Evolutionary conservation across 345 rosid genomes (phyloP).

Genomic region (Toxicodendron radicans): DNA sequence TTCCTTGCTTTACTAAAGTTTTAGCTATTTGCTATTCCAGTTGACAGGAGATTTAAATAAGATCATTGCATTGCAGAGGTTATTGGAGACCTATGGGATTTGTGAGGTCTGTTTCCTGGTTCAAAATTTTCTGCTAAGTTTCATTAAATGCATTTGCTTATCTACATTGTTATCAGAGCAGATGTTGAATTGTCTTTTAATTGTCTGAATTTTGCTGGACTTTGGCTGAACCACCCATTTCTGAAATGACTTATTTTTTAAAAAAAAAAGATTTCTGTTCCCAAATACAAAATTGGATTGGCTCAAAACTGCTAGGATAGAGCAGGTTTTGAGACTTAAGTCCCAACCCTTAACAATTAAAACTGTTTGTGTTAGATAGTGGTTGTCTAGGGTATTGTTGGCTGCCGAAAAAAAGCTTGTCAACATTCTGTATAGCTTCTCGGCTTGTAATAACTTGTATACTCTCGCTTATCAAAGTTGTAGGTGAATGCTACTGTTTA

Average conservation of each 20-base stretch:
- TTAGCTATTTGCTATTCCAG: slow-evolving; percentile 31
- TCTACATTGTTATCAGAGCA: background rate
- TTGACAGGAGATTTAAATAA: slow-evolving; percentile 63
- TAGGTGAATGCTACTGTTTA: background rate
- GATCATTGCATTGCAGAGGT: slow-evolving; percentile 64
- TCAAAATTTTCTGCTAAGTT: background rate
- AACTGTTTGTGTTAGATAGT: too few species aligned
- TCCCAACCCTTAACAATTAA: too few species aligned
- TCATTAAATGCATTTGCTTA: background rate
- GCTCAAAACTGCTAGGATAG: background rate
- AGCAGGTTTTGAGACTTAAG: background rate
- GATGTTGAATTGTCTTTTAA: background rate
- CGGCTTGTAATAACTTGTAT: background rate
- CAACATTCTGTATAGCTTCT: too few species aligned
- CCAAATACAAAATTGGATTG: background rate
- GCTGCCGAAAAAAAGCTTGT: too few species aligned
- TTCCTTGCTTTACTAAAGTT: background rate
- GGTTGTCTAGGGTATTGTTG: too few species aligned
- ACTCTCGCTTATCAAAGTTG: background rate
- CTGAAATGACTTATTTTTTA: too few species aligned
- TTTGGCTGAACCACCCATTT: background rate
- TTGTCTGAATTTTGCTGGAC: background rate
- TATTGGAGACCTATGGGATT: slow-evolving; percentile 61
- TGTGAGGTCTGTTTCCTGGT: slow-evolving; percentile 51
- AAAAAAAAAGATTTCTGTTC: too few species aligned